Evolutionary conservation across 2,329 filamentous ascomycete species (phyloP).

Genomic region (Kalaharituber pfeilii): DNA sequence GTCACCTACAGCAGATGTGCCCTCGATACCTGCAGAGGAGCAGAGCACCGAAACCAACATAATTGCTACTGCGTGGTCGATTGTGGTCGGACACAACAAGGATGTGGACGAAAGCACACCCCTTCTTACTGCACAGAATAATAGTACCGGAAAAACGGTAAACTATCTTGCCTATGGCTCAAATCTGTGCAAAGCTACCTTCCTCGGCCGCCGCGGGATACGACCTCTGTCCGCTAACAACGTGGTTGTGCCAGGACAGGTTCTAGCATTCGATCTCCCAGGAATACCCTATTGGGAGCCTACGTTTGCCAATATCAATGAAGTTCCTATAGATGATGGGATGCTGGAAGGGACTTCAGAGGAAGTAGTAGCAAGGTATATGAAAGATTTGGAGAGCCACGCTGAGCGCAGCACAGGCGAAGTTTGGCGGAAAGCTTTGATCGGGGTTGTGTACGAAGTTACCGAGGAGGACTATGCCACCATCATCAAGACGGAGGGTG

Average conservation of each 20-base stretch:
- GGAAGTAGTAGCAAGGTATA: not conserved
- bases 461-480: conserved; percentile 63
- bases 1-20: no score
- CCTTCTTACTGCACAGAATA: not conserved
- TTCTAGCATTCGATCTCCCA: conserved; percentile 68
- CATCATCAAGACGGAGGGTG: conserved; percentile 83
- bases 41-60: no score
- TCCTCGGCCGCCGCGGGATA: conserved; percentile 60
- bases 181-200: conserved; percentile 62
- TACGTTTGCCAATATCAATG: conserved; percentile 69
- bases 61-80: no score
- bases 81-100: no score
- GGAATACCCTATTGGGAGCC: conserved; percentile 77
- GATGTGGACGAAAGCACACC: not conserved
- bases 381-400: conserved; percentile 29
- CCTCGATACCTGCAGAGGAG: no score
- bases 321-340: not conserved
- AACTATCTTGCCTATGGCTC: conserved; percentile 84
- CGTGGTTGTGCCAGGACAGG: conserved; percentile 61
- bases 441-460: conserved; percentile 92
- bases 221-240: conserved; percentile 63
- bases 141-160: conserved; percentile 34
- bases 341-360: conserved; percentile 11
- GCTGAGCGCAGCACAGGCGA: not conserved
- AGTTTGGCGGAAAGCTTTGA: conserved; percentile 31